Base-by-base conservation (phyloP, 352 stramenopile species). In the Phytophthora hybrid region DNA sequence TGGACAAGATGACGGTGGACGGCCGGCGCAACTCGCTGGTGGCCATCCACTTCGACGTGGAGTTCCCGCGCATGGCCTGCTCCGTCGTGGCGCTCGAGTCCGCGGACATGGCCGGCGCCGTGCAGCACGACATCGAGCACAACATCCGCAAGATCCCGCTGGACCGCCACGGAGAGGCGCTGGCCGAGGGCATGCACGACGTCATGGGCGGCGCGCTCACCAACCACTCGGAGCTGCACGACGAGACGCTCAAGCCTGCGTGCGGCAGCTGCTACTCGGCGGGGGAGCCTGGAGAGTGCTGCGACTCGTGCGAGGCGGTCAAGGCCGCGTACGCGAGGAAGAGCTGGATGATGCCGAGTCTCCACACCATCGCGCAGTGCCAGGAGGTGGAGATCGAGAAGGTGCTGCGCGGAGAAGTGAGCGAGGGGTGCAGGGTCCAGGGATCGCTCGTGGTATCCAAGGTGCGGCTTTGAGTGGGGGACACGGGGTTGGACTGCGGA, bases 1-100 rank as follows among this genome's bases (percentile, higher is more conserved):
- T 92, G 37, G 89, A 95, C 76, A 93, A 93, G 69, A 96, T 96
- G 89, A 80, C 88, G 65, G 88, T 96, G 34, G 89, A 96, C 59
- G 89, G 88, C 26, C 67, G 73, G 11, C 85, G 89, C 63, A 90
- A 96, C 66, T 75, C 79, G 16, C 71, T 91, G 63, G 79, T 96
- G 3, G 74, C 80, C 21, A 92, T 96, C 69, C 84, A 93, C 69
- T 96, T 96, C 59, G 85, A 96, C 71, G 68, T 96, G 6, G 85
- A 92, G 14, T 96, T 96, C 58, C 89, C 89, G 1, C 69, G 77
- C n/a, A 96, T 96, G 89, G 82, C 89, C 8, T 96, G 89, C 66
- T 82, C 84, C 26, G 80, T 91, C 2, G 81, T 95, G 32, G 87
- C 89, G 0, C 68, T 95, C 7, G 89, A 95, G 66, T 88, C 85